Base-by-base conservation (phyloP, 1,284 basidiomycete genomes). In the Cystobasidium pallidum region DNA sequence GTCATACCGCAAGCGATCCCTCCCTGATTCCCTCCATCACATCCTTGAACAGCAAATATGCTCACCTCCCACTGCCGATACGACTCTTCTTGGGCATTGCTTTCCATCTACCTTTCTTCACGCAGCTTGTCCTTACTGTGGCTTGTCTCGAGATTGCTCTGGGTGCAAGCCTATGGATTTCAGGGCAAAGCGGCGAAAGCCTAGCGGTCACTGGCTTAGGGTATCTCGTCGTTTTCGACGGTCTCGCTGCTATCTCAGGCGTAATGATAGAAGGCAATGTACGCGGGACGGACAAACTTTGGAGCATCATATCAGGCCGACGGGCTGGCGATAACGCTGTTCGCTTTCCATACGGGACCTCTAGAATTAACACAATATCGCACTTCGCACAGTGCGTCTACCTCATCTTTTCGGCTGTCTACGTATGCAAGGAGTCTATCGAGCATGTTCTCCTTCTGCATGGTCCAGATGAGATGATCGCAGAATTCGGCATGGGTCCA, bases 151-250 rank as follows among this genome's bases (percentile, higher is more conserved):
- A 86, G 76, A 82, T 85, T 45, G 78, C 81, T 0, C 78, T 86
- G 2, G 86, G 86, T 0, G 83, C 84, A 0, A 80, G 80, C 3
- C 77, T 98, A 11, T 99, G 95, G 95, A 88, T 95, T 1, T 84
- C 86, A n/a, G 94, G 94, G 0, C 95, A 98, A 80, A 88, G 90
- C 73, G 86, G 87, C 32, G 94, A 94, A 19, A 94, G 92, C 61
- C 83, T 97, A 30, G 86, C 90, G 1, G 88, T 91, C 70, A 94
- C 94, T 0, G 95, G 92, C 0, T 81, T 98, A 17, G 95, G 95
- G 0, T 99, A 98, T 80, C 90, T 96, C 85, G 88, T 96, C 34
- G 93, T 98, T 0, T 99, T 98, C 78, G 95, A 99, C 80, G 87
- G 77, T 1, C 21, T 78, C 26, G 76, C 92, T 0, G 85, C 93